Percentiles rank a stretch among this genome's conserved stretches.
phyloP scores from a whole-genome alignment of 768 basidiomycete species.

The Trametes elegans region DNA sequence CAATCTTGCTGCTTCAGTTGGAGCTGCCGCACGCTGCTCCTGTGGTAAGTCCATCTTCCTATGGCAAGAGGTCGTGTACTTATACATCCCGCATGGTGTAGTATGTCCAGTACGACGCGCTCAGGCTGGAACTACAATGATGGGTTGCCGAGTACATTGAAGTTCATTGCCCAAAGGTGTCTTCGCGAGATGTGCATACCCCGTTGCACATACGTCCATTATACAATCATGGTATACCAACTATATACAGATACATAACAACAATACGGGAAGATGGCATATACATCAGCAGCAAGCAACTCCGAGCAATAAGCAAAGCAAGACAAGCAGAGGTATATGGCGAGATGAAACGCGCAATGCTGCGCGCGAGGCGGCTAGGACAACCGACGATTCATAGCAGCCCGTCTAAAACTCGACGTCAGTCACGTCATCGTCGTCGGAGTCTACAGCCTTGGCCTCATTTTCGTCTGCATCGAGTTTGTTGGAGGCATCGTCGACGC shows the following conservation, averaged over 20 bases:
- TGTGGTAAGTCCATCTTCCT: conserved; percentile 7
- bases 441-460: background rate
- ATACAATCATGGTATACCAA: background rate
- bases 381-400: too few relatives aligned
- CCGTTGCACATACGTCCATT: background rate
- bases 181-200: background rate
- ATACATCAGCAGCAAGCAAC: background rate
- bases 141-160: background rate
- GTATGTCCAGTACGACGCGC: conserved; percentile 30
- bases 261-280: background rate
- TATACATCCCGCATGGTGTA: background rate
- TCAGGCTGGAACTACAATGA: conserved; percentile 21
- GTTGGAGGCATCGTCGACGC: background rate
- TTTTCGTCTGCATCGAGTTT: background rate
- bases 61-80: background rate
- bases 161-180: background rate
- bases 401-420: too few relatives aligned
- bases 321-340: background rate
- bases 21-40: conserved; percentile 22
- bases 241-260: background rate
- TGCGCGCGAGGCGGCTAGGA: too few relatives aligned
- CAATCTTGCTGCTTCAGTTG: too few relatives aligned
- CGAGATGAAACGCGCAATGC: background rate
- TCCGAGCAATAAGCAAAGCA: background rate
- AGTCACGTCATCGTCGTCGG: too few relatives aligned